Conservation (phyloP, 768 basidiomycete species). For the Kwoniella dendrophila region DNA sequence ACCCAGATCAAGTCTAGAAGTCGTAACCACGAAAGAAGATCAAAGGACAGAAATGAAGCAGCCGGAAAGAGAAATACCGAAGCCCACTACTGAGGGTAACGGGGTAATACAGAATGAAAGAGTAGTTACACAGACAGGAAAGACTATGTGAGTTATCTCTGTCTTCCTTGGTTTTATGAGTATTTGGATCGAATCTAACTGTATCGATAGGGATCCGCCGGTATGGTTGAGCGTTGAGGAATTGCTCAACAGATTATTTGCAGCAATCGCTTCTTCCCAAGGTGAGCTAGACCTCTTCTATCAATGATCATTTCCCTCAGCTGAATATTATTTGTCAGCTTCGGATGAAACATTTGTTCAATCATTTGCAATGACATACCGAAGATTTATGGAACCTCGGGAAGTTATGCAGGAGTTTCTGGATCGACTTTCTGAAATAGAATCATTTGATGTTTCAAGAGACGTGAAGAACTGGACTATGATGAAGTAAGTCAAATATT, state of each 20-base stretch:
- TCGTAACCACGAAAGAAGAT: neutral
- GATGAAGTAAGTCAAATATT: slow-evolving; percentile 38
- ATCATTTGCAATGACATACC: slow-evolving; percentile 50
- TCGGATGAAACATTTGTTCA: slow-evolving; percentile 44
- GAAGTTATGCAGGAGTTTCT: slow-evolving; percentile 44
- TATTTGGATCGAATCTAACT: neutral
- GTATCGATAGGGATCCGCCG: slow-evolving; percentile 15
- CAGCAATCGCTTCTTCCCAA: slow-evolving; percentile 34
- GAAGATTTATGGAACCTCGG: slow-evolving; percentile 43
- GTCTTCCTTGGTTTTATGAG: neutral
- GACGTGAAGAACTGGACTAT: slow-evolving; percentile 41
- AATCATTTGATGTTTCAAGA: slow-evolving; percentile 25
- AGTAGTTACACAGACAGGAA: slow-evolving; percentile 1
- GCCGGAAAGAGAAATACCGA: neutral
- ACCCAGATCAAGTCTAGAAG: slow-evolving; percentile 3
- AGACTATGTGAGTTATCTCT: neutral
- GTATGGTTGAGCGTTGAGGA: slow-evolving; percentile 27
- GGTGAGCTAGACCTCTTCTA: slow-evolving; percentile 18
- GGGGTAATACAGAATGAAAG: neutral
- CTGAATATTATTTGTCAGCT: neutral
- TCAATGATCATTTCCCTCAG: neutral
- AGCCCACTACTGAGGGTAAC: neutral
- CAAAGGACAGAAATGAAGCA: neutral
- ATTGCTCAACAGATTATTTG: slow-evolving; percentile 32
- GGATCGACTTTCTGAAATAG: slow-evolving; percentile 35